Percentiles rank a stretch among this genome's conserved stretches.
phyloP scores from a whole-genome alignment of 441 rosid species.

The Arabidopsis hybrid region DNA sequence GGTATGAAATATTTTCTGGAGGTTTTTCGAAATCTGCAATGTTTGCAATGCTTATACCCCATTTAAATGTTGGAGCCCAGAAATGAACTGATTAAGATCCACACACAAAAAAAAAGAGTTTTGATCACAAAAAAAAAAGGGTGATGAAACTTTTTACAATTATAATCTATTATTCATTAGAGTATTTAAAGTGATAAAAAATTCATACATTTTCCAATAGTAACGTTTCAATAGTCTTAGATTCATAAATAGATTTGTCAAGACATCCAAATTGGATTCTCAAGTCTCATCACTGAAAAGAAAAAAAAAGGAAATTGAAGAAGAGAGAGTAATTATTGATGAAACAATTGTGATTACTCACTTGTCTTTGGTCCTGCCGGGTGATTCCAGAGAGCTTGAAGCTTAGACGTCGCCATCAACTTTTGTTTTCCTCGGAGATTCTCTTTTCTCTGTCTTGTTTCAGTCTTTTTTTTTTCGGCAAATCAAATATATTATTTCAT shows the following conservation, averaged over 20 bases:
- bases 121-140: background rate
- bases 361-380: constrained; percentile 98
- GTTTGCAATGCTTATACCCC: constrained; percentile 90
- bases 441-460: constrained; percentile 10
- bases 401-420: constrained; percentile 56
- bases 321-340: background rate
- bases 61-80: constrained; percentile 93
- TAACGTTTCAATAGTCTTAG: background rate
- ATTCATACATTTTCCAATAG: background rate
- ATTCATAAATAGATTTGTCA: background rate
- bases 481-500: too few relatives aligned
- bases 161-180: background rate
- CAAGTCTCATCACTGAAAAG: background rate
- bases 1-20: constrained; percentile 80
- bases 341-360: constrained; percentile 46
- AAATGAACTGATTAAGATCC: constrained; percentile 67
- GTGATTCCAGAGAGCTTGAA: constrained; percentile 90
- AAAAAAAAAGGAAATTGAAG: background rate
- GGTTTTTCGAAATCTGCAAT: constrained; percentile 85
- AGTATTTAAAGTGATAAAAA: background rate
- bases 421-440: background rate
- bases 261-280: background rate
- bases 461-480: too few relatives aligned
- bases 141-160: background rate
- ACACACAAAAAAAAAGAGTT: background rate